Base-by-base conservation (phyloP, 1,284 basidiomycete genomes). In the Nidula niveotomentosa region DNA sequence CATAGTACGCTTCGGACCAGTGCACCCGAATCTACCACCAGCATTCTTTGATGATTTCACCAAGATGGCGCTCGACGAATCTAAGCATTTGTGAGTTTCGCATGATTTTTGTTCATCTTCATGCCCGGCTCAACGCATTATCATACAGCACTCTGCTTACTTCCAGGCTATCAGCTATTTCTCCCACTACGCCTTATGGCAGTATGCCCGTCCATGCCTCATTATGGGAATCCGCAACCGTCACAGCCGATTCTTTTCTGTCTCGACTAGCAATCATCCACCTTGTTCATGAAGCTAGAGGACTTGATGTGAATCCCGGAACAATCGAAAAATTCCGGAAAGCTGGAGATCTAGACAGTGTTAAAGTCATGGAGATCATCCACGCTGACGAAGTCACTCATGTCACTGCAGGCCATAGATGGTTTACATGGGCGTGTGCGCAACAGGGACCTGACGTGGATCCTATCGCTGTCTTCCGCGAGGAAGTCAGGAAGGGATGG, bases 271-370 rank as follows among this genome's bases (percentile, higher is more conserved):
- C 91, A 1, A 94, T 95, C 68, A 93, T 95, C 60, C 93, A 94
- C 64, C 84, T 95, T 34, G 93, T 95, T 0, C 93, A 94, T 66
- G 93, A 95, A 74, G 92, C 93, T 1, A 77, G 93, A 33, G 93
- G 93, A 2, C 77, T 95, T 6, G 94, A 95, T 69, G 90, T 94
- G 56, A 93, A 93, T 65, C 93, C 93, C 0, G 77, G 80, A 10
- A 94, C 93, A 2, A 93, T 96, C 61, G 87, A 85, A 56, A 84
- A 86, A 58, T 91, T 94, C 64, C 75, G 80, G 7, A 80, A 82
- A 35, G 86, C 87, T 8, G 83, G 89, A 15, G 93, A 95, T 67
- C 60, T 62, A 9, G 86, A 89, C 56, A 91, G 85, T 53, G 90
- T 93, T 41, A 74, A 77, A 10, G 83, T 84, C 17, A 78, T 94